Conservation (phyloP, 163 green algal species). For the Trebouxia gelatinosa region DNA sequence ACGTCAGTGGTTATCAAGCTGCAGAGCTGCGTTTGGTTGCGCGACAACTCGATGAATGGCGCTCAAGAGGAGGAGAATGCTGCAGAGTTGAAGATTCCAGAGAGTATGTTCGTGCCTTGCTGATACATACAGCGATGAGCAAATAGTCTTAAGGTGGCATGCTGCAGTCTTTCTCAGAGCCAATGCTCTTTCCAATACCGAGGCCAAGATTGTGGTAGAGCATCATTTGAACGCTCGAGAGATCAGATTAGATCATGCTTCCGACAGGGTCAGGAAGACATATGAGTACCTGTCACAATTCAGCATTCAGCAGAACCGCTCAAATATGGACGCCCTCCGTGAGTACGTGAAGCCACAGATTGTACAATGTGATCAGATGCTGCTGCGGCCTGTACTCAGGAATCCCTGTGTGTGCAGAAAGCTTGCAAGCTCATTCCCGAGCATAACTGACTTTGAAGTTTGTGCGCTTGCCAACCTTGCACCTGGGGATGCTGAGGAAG, state of each 20-base stretch:
- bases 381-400: no score
- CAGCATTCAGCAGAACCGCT: slow-evolving; percentile 16
- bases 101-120: not conserved
- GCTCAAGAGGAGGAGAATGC: slow-evolving; percentile 18
- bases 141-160: no score
- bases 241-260: not conserved
- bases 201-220: slow-evolving; percentile 4
- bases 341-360: slow-evolving; percentile 9
- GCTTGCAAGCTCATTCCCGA: slow-evolving; percentile 3
- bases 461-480: slow-evolving; percentile 22
- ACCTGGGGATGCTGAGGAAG: slow-evolving; percentile 36
- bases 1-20: not conserved
- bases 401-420: no score
- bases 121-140: no score
- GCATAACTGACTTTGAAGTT: not conserved
- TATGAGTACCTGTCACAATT: slow-evolving; percentile 21
- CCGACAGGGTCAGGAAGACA: slow-evolving; percentile 22
- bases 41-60: not conserved
- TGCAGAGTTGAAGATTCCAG: slow-evolving; percentile 16
- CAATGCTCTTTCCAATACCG: slow-evolving; percentile 13
- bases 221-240: not conserved
- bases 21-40: not conserved
- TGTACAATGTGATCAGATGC: no score
- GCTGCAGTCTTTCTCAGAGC: slow-evolving; percentile 11
- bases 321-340: slow-evolving; percentile 15